phyloP scores from a whole-genome alignment of 1,284 basidiomycete genomes.

The Kwoniella shivajii region DNA sequence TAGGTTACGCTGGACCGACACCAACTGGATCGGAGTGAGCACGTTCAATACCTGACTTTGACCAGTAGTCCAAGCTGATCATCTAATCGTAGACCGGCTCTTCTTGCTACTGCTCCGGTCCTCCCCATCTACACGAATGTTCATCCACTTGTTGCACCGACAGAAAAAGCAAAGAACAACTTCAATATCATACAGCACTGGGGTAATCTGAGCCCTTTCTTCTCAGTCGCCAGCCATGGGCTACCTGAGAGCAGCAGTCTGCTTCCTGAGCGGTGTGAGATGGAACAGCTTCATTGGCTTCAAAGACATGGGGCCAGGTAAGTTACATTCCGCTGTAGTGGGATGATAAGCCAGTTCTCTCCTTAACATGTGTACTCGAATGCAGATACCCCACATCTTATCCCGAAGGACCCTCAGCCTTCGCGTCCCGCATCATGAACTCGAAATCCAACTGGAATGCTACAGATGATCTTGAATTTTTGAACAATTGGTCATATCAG shows the following conservation, averaged over 20 bases:
- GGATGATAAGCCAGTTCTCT: too few species aligned
- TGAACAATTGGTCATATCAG: slow-evolving; percentile 57
- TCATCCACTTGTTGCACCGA: slow-evolving; percentile 62
- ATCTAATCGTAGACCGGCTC: slow-evolving; percentile 57
- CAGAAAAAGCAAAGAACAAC: slow-evolving; percentile 24
- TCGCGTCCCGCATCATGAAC: slow-evolving; percentile 35
- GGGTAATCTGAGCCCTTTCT: slow-evolving; percentile 57
- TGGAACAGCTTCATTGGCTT: slow-evolving; percentile 54
- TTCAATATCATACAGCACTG: slow-evolving; percentile 56
- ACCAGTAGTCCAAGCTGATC: too few species aligned
- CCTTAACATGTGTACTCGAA: background rate
- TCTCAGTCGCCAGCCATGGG: slow-evolving; percentile 55
- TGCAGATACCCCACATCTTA: slow-evolving; percentile 45
- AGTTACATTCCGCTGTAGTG: background rate
- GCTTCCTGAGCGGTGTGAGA: slow-evolving; percentile 52
- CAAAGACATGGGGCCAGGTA: slow-evolving; percentile 56
- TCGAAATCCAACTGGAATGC: slow-evolving; percentile 37
- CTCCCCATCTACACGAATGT: slow-evolving; percentile 73
- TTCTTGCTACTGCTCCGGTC: slow-evolving; percentile 73
- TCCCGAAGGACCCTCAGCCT: slow-evolving; percentile 36
- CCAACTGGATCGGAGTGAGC: slow-evolving; percentile 76
- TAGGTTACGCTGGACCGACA: slow-evolving; percentile 79
- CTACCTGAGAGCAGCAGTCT: slow-evolving; percentile 47
- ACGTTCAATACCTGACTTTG: background rate
- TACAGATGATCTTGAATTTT: slow-evolving; percentile 53